phyloP scores from a whole-genome alignment of 129 eudicot genomes.

The Erigeron canadensis region DNA sequence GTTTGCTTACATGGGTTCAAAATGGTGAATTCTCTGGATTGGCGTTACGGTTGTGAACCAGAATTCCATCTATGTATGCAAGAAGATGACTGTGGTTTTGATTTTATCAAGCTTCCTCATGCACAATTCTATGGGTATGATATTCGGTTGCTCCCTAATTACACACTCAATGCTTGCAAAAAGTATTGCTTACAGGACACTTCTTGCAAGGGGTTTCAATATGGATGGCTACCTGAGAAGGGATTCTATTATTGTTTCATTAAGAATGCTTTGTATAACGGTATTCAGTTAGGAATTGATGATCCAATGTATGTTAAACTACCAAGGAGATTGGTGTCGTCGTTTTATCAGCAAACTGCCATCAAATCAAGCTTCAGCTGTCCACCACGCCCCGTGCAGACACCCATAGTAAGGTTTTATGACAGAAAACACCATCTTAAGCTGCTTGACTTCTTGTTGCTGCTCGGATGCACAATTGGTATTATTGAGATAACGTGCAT shows the following conservation, averaged over 20 bases:
- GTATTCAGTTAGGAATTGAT: not conserved
- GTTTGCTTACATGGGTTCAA: not conserved
- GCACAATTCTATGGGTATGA: not conserved
- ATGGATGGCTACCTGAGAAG: not conserved
- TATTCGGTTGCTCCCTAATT: not conserved
- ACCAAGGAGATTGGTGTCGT: not conserved
- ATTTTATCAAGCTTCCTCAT: not conserved
- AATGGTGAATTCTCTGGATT: not conserved
- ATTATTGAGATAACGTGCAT: not conserved
- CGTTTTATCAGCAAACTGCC: not conserved
- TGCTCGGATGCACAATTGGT: not conserved
- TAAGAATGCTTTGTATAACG: not conserved
- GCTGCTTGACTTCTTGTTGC: not conserved
- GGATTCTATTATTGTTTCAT: not conserved
- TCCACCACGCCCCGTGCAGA: not conserved
- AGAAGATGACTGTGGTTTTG: not conserved
- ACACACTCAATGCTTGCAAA: not conserved
- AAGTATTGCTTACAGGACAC: not conserved
- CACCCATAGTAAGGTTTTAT: not conserved
- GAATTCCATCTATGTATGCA: not conserved
- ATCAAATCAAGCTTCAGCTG: not conserved
- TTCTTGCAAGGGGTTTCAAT: not conserved
- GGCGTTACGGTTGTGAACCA: not conserved
- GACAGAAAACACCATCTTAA: not conserved
- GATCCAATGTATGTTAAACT: not conserved